phyloP scores from a whole-genome alignment of 768 basidiomycete species.

The Crucibulum laeve region DNA sequence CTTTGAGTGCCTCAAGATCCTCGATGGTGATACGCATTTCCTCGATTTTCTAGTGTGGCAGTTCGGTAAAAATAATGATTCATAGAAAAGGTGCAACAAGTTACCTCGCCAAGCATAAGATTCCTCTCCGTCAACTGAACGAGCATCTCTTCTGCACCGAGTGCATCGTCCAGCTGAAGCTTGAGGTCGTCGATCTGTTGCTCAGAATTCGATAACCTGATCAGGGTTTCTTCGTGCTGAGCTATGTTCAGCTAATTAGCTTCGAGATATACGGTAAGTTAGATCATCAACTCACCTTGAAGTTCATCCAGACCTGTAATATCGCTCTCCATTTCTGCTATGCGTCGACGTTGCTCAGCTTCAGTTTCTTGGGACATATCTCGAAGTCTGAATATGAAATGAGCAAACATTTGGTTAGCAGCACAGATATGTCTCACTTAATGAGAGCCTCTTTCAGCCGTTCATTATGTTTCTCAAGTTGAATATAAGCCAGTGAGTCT shows the following conservation, averaged over 20 bases:
- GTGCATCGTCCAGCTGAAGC: constrained; percentile 88
- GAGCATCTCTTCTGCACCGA: constrained; percentile 94
- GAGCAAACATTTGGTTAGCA: not conserved
- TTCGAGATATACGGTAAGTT: not conserved
- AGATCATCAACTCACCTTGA: constrained; percentile 46
- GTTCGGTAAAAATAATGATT: not conserved
- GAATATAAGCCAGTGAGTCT: constrained; percentile 65
- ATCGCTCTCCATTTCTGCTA: constrained; percentile 89
- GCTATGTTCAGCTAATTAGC: constrained; percentile 32
- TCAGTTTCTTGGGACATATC: constrained; percentile 89
- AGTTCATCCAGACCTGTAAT: constrained; percentile 73
- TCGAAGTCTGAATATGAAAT: constrained; percentile 52
- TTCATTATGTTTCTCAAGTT: constrained; percentile 96
- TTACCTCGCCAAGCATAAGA: constrained; percentile 83
- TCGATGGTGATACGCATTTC: constrained; percentile 96
- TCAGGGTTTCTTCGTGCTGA: constrained; percentile 74
- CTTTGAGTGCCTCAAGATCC: constrained; percentile 92
- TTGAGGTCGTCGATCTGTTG: constrained; percentile 92
- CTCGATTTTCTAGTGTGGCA: constrained; percentile 76
- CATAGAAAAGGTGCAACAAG: not conserved
- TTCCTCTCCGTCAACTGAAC: constrained; percentile 95
- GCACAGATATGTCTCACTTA: constrained; percentile 38
- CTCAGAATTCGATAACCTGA: constrained; percentile 85
- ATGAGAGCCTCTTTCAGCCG: constrained; percentile 92
- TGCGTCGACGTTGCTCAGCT: constrained; percentile 72